phyloP scores from a whole-genome alignment of 1,284 basidiomycete species.

The Puccinia polysora region DNA sequence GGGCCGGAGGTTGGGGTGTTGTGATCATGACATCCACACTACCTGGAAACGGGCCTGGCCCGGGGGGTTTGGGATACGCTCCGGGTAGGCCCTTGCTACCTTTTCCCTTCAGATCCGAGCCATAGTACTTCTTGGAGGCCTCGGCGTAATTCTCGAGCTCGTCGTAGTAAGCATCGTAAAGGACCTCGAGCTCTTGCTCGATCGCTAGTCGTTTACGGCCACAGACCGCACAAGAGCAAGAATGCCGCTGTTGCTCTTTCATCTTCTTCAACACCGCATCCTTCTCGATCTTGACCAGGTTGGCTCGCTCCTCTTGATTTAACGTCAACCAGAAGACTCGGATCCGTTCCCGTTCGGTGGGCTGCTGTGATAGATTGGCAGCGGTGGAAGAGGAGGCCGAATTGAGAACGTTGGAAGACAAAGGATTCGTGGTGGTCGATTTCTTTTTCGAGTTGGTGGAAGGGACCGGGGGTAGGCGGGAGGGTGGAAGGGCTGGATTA shows the following conservation, averaged over 20 bases:
- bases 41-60: slow-evolving; percentile 95
- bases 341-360: slow-evolving; percentile 88
- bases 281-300: slow-evolving; percentile 92
- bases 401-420: slow-evolving; percentile 25
- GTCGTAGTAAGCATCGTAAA: slow-evolving; percentile 99
- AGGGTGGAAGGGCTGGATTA: slow-evolving; percentile 40
- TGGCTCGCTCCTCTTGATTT: slow-evolving; percentile 77
- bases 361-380: slow-evolving; percentile 62
- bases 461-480: slow-evolving; percentile 20
- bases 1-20: slow-evolving; percentile 69
- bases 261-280: slow-evolving; percentile 94
- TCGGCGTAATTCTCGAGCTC: slow-evolving; percentile 94
- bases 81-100: slow-evolving; percentile 80
- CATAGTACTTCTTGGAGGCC: slow-evolving; percentile 65
- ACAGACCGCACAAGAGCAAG: slow-evolving; percentile 92
- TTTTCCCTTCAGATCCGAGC: slow-evolving; percentile 55
- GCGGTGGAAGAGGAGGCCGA: slow-evolving; percentile 15
- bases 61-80: slow-evolving; percentile 79
- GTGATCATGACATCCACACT: slow-evolving; percentile 78
- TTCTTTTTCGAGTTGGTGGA: slow-evolving; percentile 6
- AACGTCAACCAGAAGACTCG: slow-evolving; percentile 94
- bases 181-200: slow-evolving; percentile 96
- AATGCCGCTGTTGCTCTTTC: slow-evolving; percentile 97
- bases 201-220: slow-evolving; percentile 94
- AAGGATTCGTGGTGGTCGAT: neutral